A percentile compares a stretch with the other conserved stretches of the same genome.
These are phyloP conservation scores for Tarenaya hassleriana DNA, from an alignment of 345 rosid species.

Conservation along the genomic window DNA sequence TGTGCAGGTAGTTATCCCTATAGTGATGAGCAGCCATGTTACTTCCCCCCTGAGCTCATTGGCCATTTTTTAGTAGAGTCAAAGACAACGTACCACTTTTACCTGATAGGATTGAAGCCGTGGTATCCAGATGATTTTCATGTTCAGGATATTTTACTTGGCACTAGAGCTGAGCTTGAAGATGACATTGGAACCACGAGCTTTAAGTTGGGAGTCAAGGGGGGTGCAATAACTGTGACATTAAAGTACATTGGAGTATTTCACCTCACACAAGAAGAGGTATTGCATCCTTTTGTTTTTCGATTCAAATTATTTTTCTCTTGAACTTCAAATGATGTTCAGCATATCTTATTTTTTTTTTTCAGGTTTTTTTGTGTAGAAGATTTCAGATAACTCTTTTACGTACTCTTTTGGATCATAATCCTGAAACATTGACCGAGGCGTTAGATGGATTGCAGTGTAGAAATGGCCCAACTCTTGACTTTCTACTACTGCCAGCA, in stretches of 20 bases:
- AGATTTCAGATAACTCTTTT: constrained; percentile 59
- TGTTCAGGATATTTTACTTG: constrained; percentile 53
- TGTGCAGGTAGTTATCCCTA: constrained; percentile 38
- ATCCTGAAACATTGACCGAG: constrained; percentile 32
- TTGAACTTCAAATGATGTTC: constrained; percentile 3
- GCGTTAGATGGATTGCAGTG: constrained; percentile 27
- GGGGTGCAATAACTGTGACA: constrained; percentile 43
- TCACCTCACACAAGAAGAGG: constrained; percentile 38
- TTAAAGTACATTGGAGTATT: constrained; percentile 44
- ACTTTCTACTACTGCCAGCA: constrained; percentile 69
- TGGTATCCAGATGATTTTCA: constrained; percentile 33
- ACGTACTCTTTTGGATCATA: constrained; percentile 48
- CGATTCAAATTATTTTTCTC: background rate
- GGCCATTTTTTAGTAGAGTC: constrained; percentile 19
- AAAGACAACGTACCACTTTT: constrained; percentile 40
- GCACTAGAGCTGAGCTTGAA: constrained; percentile 42
- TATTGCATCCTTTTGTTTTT: constrained; percentile 16
- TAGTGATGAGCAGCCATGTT: constrained; percentile 54
- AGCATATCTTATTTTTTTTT: constrained; percentile 7
- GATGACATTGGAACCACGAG: constrained; percentile 32
- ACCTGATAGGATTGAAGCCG: constrained; percentile 47
- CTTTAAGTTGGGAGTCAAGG: constrained; percentile 48
- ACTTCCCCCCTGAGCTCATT: constrained; percentile 69
- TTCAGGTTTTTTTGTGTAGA: constrained; percentile 58
- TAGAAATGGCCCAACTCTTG: constrained; percentile 30